Evolutionary conservation across 2,329 filamentous ascomycete species (phyloP), one percentile per base, ranked within the genome.

Genomic region (Cladosporium sp.): DNA sequence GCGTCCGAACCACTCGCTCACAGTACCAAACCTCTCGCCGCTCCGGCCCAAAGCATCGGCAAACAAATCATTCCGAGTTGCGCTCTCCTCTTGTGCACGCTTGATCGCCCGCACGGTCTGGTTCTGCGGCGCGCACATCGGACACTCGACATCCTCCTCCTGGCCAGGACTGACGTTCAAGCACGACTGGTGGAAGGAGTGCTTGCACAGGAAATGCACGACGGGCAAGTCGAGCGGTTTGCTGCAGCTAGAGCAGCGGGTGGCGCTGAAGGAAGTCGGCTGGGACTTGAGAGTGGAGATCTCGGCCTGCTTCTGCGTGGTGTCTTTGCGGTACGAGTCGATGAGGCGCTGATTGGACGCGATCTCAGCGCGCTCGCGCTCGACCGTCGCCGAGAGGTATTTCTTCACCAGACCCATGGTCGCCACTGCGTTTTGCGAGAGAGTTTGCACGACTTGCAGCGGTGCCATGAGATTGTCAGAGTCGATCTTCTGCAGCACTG

Each of bases 351-450:
- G 82, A 67, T 97, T 97, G 30, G 77, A 68, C 12, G 79, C 82
- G 53, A 99, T 96, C 62, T 96, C 91, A 53, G 84, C 84, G 20
- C 89, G 82, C 70, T 99, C 93, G 44, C 89, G 83, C 59, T 89
- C 85, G 56, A 99, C 95, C 7, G 91, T 96, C 43, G 87, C 83
- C 56, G 87, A 83, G 2, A 99, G 82, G 69, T 99, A 99, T 5
- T 85, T 83, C 70, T 96, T 97, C 55, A 99, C 86, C 80, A 97
- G 90, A 44, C 92, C 93, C 88, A 99, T 96, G 0, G 90, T 97
- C 1, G 95, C 92, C 2, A 96, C 89, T 5, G 84, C 80, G 58
- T 86, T 88, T 47, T 80, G 79, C 54, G 81, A 85, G 12, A 99
- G 80, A 0, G 91, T 93, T 69, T 99, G 92, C 13, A 99, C 93